phyloP scores from a whole-genome alignment of 2,329 filamentous ascomycete species.

The Cordyceps militaris region DNA sequence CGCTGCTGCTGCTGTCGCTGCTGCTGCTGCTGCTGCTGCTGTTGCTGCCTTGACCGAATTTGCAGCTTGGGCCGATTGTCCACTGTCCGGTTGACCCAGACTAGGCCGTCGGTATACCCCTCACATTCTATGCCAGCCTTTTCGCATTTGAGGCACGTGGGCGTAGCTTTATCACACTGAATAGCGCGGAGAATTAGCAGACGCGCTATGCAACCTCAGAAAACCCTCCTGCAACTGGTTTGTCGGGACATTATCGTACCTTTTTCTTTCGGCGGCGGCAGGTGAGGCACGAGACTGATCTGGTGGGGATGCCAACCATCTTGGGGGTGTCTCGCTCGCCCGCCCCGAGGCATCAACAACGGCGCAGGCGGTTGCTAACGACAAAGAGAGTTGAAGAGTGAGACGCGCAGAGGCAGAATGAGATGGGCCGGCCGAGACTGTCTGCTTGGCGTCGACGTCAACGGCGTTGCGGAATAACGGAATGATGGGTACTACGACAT shows the following conservation, averaged over 20 bases:
- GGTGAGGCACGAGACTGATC: constrained; percentile 13
- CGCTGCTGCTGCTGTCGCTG: constrained; percentile 1
- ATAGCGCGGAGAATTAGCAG: background rate
- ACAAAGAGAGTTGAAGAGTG: background rate
- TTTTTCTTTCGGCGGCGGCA: constrained; percentile 13
- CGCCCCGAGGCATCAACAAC: constrained; percentile 1
- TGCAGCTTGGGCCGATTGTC: constrained; percentile 9
- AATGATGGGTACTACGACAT: background rate
- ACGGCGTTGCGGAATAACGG: background rate
- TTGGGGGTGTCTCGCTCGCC: constrained; percentile 4
- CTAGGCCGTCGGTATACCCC: constrained; percentile 9
- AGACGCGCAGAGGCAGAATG: background rate
- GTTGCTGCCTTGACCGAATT: background rate
- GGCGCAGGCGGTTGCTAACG: background rate
- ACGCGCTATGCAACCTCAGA: no score
- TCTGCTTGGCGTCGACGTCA: background rate
- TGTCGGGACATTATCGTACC: background rate
- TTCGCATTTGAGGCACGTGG: constrained; percentile 9
- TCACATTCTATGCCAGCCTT: constrained; percentile 12
- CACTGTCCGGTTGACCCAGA: constrained; percentile 12
- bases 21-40: constrained; percentile 3
- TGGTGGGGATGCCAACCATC: constrained; percentile 13
- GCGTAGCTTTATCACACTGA: constrained; percentile 10
- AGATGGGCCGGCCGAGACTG: background rate
- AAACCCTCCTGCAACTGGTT: no score